phyloP scores from a whole-genome alignment of 495 filamentous ascomycete genomes.

The Hyaloscypha finlandica region DNA sequence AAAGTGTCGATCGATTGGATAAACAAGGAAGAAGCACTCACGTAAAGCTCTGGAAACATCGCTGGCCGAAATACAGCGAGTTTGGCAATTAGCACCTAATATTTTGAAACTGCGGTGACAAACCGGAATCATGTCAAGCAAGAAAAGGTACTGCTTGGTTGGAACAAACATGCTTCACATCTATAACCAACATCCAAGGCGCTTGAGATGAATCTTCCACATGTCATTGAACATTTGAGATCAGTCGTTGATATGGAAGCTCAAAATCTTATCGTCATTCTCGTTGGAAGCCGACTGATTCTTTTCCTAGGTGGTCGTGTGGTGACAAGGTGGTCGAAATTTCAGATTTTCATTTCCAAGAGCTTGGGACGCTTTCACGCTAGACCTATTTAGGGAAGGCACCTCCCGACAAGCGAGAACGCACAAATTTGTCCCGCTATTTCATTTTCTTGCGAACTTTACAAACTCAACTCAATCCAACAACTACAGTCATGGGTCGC shows the following conservation, averaged over 20 bases:
- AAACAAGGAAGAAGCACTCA: background rate
- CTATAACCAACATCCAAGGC: too few species aligned
- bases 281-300: background rate
- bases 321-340: background rate
- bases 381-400: background rate
- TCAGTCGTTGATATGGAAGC: too few species aligned
- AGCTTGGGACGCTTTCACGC: background rate
- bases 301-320: background rate
- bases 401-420: constrained; percentile 9
- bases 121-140: too few species aligned
- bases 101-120: too few species aligned
- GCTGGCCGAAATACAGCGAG: background rate
- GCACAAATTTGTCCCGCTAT: constrained; percentile 25
- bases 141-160: too few species aligned
- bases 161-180: too few species aligned
- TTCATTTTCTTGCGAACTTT: constrained; percentile 26
- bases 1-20: background rate
- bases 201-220: too few species aligned
- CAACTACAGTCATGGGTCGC: constrained; percentile 80
- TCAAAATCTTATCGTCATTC: too few species aligned
- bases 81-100: background rate
- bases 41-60: background rate
- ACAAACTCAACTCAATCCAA: constrained; percentile 35
- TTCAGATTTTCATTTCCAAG: background rate
- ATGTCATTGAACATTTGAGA: too few species aligned